phyloP scores from a whole-genome alignment of 192 early-diverging fungal genomes.

The Umbelopsis sp. region DNA sequence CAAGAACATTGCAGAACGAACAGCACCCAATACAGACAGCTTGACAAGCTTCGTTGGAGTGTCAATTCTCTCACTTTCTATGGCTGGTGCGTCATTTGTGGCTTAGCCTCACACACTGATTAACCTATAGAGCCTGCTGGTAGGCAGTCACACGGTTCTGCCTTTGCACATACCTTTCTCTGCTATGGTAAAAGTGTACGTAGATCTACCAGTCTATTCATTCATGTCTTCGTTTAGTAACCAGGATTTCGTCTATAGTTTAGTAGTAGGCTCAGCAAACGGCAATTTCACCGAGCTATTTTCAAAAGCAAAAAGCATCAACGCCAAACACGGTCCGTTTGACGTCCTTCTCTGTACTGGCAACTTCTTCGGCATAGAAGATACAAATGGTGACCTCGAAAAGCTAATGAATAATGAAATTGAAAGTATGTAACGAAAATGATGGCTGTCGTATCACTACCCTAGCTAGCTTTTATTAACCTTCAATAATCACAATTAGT shows the following conservation, averaged over 20 bases:
- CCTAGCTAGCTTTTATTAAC: not conserved
- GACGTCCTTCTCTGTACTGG: slow-evolving; percentile 79
- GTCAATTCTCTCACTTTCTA: not conserved
- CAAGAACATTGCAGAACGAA: slow-evolving; percentile 60
- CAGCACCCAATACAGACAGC: not conserved
- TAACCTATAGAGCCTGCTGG: too few species aligned
- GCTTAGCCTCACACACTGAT: not conserved
- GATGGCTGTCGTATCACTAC: not conserved
- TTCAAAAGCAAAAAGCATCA: slow-evolving; percentile 71
- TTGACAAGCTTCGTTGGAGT: not conserved
- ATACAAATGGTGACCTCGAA: slow-evolving; percentile 46
- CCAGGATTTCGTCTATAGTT: slow-evolving; percentile 33
- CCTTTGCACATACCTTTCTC: not conserved
- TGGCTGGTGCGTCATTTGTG: slow-evolving; percentile 19
- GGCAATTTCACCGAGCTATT: slow-evolving; percentile 70
- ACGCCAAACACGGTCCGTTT: slow-evolving; percentile 86
- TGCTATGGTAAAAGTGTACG: slow-evolving; percentile 11
- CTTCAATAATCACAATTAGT: slow-evolving; percentile 38
- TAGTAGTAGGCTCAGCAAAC: slow-evolving; percentile 77
- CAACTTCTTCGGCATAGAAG: slow-evolving; percentile 72
- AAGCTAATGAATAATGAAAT: slow-evolving; percentile 58
- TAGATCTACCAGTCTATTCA: not conserved
- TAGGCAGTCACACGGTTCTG: not conserved
- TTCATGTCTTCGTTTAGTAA: not conserved
- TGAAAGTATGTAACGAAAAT: slow-evolving; percentile 26